A percentile compares a stretch with the other conserved stretches of the same genome.
phyloP scores from a whole-genome alignment of 192 early-diverging fungal genomes.

The Coemansia sp. region DNA sequence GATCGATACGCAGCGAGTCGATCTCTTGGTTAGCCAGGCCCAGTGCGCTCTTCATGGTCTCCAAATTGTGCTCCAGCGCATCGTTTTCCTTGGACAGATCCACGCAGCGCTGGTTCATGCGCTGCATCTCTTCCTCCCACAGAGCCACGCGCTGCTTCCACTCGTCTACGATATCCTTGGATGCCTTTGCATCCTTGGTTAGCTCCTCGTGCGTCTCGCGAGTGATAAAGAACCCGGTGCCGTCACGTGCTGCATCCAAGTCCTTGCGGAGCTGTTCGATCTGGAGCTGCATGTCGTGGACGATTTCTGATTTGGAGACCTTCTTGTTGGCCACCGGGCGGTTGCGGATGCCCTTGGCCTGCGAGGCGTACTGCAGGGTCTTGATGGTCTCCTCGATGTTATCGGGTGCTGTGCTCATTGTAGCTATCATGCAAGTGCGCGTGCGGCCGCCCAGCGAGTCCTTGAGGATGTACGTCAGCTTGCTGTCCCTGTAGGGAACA shows the following conservation, averaged over 20 bases:
- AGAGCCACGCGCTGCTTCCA: conserved; percentile 41
- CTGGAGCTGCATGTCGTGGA: conserved; percentile 75
- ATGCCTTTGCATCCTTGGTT: conserved; percentile 12
- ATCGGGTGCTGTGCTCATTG: conserved; percentile 74
- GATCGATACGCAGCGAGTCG: conserved; percentile 21
- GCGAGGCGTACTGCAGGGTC: conserved; percentile 76
- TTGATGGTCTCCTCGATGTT: conserved; percentile 70
- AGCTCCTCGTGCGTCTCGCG: conserved; percentile 61
- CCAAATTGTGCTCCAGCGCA: conserved; percentile 42
- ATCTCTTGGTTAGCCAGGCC: conserved; percentile 32
- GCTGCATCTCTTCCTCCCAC: conserved; percentile 22
- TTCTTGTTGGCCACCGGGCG: conserved; percentile 73
- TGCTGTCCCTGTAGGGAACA: conserved; percentile 81
- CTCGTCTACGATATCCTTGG: conserved; percentile 24
- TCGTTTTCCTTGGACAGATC: conserved; percentile 7
- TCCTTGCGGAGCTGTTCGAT: conserved; percentile 82
- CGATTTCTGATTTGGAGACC: conserved; percentile 79
- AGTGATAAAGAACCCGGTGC: conserved; percentile 79
- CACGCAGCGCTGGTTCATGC: conserved; percentile 1
- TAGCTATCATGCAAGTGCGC: conserved; percentile 95
- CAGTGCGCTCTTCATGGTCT: conserved; percentile 31
- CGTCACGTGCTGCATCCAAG: conserved; percentile 76
- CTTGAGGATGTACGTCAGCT: conserved; percentile 85
- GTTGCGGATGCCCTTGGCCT: conserved; percentile 79
- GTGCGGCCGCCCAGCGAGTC: conserved; percentile 90